Percentiles rank a stretch among this genome's conserved stretches.
These are phyloP conservation scores for Cylindrotheca closterium DNA, from an alignment of 108 stramenopile species.

Conservation along the genomic window DNA sequence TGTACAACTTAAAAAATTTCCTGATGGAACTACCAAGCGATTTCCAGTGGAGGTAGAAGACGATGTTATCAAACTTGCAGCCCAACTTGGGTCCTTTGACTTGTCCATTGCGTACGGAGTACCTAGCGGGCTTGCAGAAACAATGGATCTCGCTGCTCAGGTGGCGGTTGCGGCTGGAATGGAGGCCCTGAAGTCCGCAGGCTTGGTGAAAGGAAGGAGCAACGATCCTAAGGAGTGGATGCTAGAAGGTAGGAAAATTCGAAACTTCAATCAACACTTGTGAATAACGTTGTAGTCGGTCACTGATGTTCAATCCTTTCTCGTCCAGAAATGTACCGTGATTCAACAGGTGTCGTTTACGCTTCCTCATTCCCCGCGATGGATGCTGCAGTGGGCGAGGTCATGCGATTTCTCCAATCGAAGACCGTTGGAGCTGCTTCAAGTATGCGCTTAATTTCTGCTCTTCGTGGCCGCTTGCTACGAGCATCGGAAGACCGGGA, in stretches of 20 bases:
- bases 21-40: slow-evolving; percentile 60
- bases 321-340: slow-evolving; percentile 77
- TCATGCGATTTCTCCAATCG: slow-evolving; percentile 89
- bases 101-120: slow-evolving; percentile 85
- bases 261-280: no score
- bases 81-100: slow-evolving; percentile 81
- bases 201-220: slow-evolving; percentile 78
- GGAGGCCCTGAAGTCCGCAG: slow-evolving; percentile 94
- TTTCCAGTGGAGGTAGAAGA: slow-evolving; percentile 54
- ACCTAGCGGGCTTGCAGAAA: slow-evolving; percentile 81
- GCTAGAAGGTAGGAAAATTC: slow-evolving; percentile 34
- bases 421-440: slow-evolving; percentile 84
- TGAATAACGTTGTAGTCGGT: no score
- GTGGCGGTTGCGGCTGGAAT: slow-evolving; percentile 94
- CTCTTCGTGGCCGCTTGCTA: slow-evolving; percentile 76
- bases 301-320: not conserved
- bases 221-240: slow-evolving; percentile 84
- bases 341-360: slow-evolving; percentile 93
- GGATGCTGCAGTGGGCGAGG: slow-evolving; percentile 96
- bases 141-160: slow-evolving; percentile 96
- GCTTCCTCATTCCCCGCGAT: slow-evolving; percentile 95
- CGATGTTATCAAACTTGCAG: slow-evolving; percentile 86
- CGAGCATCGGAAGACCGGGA: slow-evolving; percentile 64
- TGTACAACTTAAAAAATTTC: slow-evolving; percentile 74
- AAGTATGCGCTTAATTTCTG: slow-evolving; percentile 72